Conservation (phyloP, 2,329 filamentous ascomycete species). For the Verticillium klebahnii region DNA sequence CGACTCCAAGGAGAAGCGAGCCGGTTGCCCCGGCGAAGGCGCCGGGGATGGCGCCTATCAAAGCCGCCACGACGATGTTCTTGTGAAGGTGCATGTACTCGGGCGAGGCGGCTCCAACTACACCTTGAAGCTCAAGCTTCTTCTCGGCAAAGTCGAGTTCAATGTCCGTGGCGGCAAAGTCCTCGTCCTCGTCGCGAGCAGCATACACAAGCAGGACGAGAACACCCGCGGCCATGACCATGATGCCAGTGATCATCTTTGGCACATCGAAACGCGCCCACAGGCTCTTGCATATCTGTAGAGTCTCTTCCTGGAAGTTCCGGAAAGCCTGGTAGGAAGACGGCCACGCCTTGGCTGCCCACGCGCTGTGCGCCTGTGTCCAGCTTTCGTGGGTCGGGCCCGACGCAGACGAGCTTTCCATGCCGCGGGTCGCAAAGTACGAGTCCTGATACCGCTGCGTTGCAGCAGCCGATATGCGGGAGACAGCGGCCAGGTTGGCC, state of each 20-base stretch:
- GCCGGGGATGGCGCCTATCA: conserved; percentile 27
- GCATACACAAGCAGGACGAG: conserved; percentile 70
- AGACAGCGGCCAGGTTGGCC: conserved; percentile 72
- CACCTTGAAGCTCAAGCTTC: conserved; percentile 46
- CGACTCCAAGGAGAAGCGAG: conserved; percentile 29
- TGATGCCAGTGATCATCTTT: conserved; percentile 78
- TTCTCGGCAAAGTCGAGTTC: conserved; percentile 58
- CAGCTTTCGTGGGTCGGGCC: conserved; percentile 36
- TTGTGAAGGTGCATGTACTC: conserved; percentile 33
- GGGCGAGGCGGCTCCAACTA: conserved; percentile 18
- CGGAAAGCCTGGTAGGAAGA: conserved; percentile 56
- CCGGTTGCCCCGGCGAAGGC: conserved; percentile 24
- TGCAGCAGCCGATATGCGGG: conserved; percentile 73
- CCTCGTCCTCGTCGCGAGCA: conserved; percentile 50
- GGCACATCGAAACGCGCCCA: conserved; percentile 91
- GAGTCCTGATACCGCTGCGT: conserved; percentile 85
- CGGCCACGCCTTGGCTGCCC: conserved; percentile 31
- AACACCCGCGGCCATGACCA: conserved; percentile 64
- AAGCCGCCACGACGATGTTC: conserved; percentile 31
- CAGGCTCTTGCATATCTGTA: conserved; percentile 73
- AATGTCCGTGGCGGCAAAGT: conserved; percentile 45
- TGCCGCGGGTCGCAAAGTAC: conserved; percentile 70
- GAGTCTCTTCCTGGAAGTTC: conserved; percentile 72
- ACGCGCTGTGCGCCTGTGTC: conserved; percentile 40
- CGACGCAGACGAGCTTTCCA: conserved; percentile 49